Conservation (phyloP, 257 asterid species). For the Primulina huaijiensis region DNA sequence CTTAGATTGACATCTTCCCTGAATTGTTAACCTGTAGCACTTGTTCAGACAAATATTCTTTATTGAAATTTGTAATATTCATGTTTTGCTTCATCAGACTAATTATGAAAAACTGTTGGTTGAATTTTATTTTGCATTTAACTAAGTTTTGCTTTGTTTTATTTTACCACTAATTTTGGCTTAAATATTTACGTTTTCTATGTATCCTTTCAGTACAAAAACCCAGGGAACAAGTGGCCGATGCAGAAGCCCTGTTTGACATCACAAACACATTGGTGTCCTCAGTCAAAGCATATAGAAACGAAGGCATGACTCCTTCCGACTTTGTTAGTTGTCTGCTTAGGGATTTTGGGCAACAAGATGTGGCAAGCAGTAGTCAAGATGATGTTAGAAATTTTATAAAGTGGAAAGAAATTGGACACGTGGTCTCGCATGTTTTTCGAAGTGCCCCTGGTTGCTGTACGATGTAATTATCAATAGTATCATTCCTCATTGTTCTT, state of each 20-base stretch:
- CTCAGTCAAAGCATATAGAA: conserved; percentile 74
- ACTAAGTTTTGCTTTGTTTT: background rate
- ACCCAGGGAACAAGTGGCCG: conserved; percentile 92
- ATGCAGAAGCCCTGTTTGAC: conserved; percentile 90
- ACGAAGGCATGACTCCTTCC: conserved; percentile 69
- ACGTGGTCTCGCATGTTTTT: conserved; percentile 57
- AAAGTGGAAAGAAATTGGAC: conserved; percentile 73
- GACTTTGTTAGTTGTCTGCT: conserved; percentile 72
- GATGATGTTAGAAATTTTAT: conserved; percentile 41
- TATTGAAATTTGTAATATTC: background rate
- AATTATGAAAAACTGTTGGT: background rate
- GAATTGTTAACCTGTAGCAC: background rate
- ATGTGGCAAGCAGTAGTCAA: conserved; percentile 47
- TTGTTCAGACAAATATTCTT: background rate
- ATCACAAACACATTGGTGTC: conserved; percentile 78
- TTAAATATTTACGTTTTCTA: conserved; percentile 3
- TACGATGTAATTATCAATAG: conserved; percentile 57
- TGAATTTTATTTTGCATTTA: background rate
- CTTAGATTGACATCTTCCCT: background rate
- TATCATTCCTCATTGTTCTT: background rate
- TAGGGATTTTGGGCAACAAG: conserved; percentile 58
- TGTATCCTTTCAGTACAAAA: conserved; percentile 49
- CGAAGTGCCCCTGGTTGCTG: conserved; percentile 67
- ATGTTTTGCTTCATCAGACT: background rate
- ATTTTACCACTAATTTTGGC: background rate